These are phyloP conservation scores for Euphorbia corollata DNA, from an alignment of 441 rosid genomes.

Conservation along the genomic window DNA sequence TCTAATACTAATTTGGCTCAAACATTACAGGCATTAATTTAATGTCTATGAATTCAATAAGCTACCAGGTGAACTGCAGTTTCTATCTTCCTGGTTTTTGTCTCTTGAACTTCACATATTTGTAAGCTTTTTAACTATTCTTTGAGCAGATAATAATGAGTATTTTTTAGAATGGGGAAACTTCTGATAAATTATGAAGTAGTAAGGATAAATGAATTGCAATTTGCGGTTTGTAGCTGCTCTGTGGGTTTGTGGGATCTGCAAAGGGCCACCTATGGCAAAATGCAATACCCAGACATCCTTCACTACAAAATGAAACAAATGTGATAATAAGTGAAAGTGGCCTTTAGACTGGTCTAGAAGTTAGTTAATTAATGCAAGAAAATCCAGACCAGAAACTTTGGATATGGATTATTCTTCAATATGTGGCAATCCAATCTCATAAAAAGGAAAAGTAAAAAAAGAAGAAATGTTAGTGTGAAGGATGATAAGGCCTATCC, in stretches of 20 bases:
- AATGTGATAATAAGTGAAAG: not conserved
- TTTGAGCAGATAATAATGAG: not conserved
- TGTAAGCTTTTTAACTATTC: not conserved
- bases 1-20: too few species aligned
- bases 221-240: not conserved
- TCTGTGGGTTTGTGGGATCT: not conserved
- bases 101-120: not conserved
- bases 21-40: too few species aligned
- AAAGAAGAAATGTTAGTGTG: not conserved
- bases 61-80: too few species aligned
- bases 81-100: too few species aligned
- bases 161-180: not conserved
- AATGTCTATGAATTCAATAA: too few species aligned
- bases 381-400: constrained; percentile 2
- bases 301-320: not conserved
- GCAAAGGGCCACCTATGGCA: constrained; percentile 4
- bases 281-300: not conserved
- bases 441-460: not conserved
- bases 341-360: not conserved
- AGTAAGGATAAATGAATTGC: not conserved
- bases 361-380: not conserved
- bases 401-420: constrained; percentile 8
- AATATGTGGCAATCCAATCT: constrained; percentile 26
- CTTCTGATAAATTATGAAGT: not conserved
- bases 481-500: constrained; percentile 16